These are phyloP conservation scores for Geotrichum macrosporum DNA, from an alignment of 1,139 yeast genomes.

Conservation along the genomic window DNA sequence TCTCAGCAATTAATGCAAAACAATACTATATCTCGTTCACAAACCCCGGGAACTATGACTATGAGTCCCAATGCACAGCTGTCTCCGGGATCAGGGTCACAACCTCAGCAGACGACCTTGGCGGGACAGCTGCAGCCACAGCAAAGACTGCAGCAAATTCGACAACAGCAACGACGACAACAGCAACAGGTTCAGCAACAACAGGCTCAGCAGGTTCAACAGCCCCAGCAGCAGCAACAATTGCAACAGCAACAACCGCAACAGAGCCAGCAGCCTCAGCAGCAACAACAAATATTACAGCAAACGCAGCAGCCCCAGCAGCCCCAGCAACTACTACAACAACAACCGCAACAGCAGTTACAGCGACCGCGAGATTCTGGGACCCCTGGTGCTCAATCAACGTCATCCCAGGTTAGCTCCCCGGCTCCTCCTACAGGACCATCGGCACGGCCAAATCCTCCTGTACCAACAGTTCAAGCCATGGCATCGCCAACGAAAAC, in stretches of 20 bases:
- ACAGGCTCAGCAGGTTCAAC: slow-evolving; percentile 11
- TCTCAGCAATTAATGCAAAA: not conserved
- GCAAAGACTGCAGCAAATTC: slow-evolving; percentile 19
- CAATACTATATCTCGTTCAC: not conserved
- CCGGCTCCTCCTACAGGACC: slow-evolving; percentile 29
- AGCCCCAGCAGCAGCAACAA: slow-evolving; percentile 16
- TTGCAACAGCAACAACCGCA: slow-evolving; percentile 19
- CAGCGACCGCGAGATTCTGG: slow-evolving; percentile 16
- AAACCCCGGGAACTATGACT: not conserved
- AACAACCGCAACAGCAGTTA: slow-evolving; percentile 15
- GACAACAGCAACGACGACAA: slow-evolving; percentile 10
- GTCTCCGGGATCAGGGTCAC: not conserved
- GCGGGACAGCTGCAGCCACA: slow-evolving; percentile 13
- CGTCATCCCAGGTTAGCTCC: slow-evolving; percentile 22
- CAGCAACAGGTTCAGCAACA: slow-evolving; percentile 20
- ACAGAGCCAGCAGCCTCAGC: slow-evolving; percentile 19
- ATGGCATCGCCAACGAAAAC: slow-evolving; percentile 46
- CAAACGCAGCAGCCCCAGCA: slow-evolving; percentile 21
- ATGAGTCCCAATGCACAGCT: slow-evolving; percentile 4
- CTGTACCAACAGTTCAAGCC: slow-evolving; percentile 28
- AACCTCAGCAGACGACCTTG: not conserved
- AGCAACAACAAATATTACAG: slow-evolving; percentile 21
- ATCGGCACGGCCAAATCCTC: slow-evolving; percentile 34
- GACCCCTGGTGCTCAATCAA: slow-evolving; percentile 7
- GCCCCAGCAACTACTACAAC: slow-evolving; percentile 27